Conservation (phyloP, 495 filamentous ascomycete genomes). For the Neurospora tetrasperma region DNA sequence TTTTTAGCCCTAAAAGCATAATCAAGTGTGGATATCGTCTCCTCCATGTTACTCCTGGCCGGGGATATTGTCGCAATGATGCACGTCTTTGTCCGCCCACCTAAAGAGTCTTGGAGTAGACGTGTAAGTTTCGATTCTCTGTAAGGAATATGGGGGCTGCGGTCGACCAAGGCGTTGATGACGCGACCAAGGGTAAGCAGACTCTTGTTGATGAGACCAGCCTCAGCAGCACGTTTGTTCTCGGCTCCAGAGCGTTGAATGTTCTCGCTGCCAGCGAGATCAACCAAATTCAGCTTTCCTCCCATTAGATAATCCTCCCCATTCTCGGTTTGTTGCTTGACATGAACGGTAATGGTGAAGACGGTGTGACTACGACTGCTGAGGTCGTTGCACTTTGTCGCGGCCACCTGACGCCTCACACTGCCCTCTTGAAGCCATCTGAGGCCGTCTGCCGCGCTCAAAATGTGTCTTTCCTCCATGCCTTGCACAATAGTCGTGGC, state of each 20-base stretch:
- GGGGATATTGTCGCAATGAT: constrained; percentile 97
- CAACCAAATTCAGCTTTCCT: constrained; percentile 91
- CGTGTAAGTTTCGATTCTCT: constrained; percentile 94
- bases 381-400: constrained; percentile 96
- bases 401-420: constrained; percentile 87
- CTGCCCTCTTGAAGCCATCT: constrained; percentile 82
- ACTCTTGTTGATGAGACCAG: constrained; percentile 96
- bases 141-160: constrained; percentile 85
- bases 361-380: constrained; percentile 94
- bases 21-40: constrained; percentile 94
- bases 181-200: constrained; percentile 88
- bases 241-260: constrained; percentile 94
- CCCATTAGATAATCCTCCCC: constrained; percentile 82
- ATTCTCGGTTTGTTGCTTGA: constrained; percentile 69
- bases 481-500: constrained; percentile 80
- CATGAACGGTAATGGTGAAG: constrained; percentile 85
- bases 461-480: constrained; percentile 93
- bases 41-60: constrained; percentile 86
- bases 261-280: constrained; percentile 94
- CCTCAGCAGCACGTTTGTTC: constrained; percentile 93
- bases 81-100: constrained; percentile 92
- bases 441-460: constrained; percentile 73
- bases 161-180: constrained; percentile 95
- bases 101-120: constrained; percentile 89
- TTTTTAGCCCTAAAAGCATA: constrained; percentile 98